These are phyloP conservation scores for Juglanconis oblonga DNA, from an alignment of 2,329 filamentous ascomycete genomes.

Conservation along the genomic window DNA sequence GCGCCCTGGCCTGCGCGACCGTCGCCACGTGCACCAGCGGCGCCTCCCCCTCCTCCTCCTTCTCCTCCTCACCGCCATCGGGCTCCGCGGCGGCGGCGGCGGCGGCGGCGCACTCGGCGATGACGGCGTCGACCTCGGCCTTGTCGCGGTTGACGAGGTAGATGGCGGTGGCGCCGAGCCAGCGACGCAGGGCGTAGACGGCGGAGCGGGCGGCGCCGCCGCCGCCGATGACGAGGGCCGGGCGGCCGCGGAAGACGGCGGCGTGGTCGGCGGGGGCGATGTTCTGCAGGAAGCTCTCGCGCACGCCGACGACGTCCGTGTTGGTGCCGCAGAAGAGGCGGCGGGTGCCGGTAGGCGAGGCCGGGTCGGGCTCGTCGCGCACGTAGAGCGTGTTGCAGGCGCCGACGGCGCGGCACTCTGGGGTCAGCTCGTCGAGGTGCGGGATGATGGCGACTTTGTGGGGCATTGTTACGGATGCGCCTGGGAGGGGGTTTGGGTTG, in stretches of 20 bases:
- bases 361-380: constrained; percentile 39
- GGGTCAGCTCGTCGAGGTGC: constrained; percentile 69
- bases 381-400: constrained; percentile 80
- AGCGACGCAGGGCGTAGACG: constrained; percentile 70
- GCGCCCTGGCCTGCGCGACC: constrained; percentile 53
- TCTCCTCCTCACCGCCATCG: too few species aligned
- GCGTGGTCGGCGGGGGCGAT: constrained; percentile 40
- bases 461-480: constrained; percentile 77
- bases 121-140: constrained; percentile 63
- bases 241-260: constrained; percentile 51
- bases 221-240: constrained; percentile 72
- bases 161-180: constrained; percentile 64
- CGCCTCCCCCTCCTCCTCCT: too few species aligned
- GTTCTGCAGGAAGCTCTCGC: constrained; percentile 66
- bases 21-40: constrained; percentile 58
- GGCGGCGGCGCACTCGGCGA: constrained; percentile 55
- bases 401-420: constrained; percentile 69
- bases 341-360: constrained; percentile 30
- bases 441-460: constrained; percentile 76
- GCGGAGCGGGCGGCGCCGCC: constrained; percentile 77
- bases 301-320: constrained; percentile 76
- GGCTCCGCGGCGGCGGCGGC: too few species aligned
- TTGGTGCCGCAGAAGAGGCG: constrained; percentile 69
- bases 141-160: constrained; percentile 76
- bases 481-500: constrained; percentile 30